phyloP scores from a whole-genome alignment of 1,284 basidiomycete genomes.

The Ganoderma leucocontextum region DNA sequence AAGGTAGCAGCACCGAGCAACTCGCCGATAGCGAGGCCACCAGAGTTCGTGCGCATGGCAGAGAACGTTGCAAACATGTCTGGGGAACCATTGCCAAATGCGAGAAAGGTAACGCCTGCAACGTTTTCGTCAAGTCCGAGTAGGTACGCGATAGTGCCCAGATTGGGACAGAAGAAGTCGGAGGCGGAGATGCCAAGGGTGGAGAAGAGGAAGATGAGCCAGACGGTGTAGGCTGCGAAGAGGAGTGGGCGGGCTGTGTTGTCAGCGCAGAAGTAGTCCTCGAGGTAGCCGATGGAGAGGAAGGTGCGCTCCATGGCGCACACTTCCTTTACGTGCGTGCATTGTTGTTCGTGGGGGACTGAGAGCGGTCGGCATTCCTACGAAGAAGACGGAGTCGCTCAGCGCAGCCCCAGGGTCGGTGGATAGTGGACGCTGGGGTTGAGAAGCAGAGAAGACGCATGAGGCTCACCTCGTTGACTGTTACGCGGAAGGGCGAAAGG shows the following conservation, averaged over 20 bases:
- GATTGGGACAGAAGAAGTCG: constrained; percentile 96
- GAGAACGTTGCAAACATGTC: constrained; percentile 96
- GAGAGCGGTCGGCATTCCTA: constrained; percentile 53
- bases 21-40: constrained; percentile 93
- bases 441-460: neutral
- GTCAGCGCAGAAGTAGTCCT: constrained; percentile 73
- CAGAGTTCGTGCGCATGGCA: constrained; percentile 87
- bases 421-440: neutral
- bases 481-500: constrained; percentile 11
- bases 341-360: constrained; percentile 65
- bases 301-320: constrained; percentile 69
- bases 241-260: constrained; percentile 60
- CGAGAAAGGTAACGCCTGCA: constrained; percentile 92
- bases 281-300: constrained; percentile 74
- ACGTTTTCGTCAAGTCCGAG: constrained; percentile 90
- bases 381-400: constrained; percentile 1
- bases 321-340: constrained; percentile 60
- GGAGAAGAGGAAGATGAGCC: constrained; percentile 88
- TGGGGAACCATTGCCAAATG: constrained; percentile 93
- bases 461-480: constrained; percentile 23
- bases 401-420: neutral
- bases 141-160: constrained; percentile 84
- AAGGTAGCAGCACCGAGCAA: constrained; percentile 95
- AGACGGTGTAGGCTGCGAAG: constrained; percentile 71
- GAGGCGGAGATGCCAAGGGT: constrained; percentile 92